phyloP scores from a whole-genome alignment of 257 asterid genomes.

The Perilla frutescens region DNA sequence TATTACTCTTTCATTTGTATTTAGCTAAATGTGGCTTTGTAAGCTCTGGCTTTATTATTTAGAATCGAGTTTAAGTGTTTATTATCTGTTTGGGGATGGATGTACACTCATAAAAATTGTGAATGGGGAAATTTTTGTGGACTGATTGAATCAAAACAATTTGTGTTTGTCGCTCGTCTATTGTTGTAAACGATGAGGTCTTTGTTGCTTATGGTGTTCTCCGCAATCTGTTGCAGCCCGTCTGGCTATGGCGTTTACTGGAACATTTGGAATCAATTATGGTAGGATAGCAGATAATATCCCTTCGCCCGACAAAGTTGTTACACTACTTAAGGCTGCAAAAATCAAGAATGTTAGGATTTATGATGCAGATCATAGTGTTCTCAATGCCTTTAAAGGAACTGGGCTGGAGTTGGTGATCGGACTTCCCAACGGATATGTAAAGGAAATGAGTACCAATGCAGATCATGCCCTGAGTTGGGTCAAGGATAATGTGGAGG shows the following conservation, averaged over 20 bases:
- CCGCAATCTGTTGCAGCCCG: conserved; percentile 48
- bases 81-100: neutral
- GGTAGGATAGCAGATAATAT: conserved; percentile 95
- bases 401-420: conserved; percentile 89
- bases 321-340: conserved; percentile 72
- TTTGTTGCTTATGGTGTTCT: conserved; percentile 2
- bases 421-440: conserved; percentile 75
- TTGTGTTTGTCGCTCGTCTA: neutral
- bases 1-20: neutral
- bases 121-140: conserved; percentile 20
- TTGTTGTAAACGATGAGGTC: neutral
- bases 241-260: conserved; percentile 70
- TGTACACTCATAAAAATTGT: neutral
- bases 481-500: conserved; percentile 85
- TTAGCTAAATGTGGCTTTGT: neutral
- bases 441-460: conserved; percentile 69
- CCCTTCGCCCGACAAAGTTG: conserved; percentile 92
- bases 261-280: conserved; percentile 91
- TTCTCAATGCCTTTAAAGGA: conserved; percentile 80
- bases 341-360: conserved; percentile 93
- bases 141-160: neutral
- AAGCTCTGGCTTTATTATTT: conserved; percentile 3
- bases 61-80: neutral
- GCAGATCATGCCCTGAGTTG: conserved; percentile 81
- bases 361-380: conserved; percentile 78